phyloP scores from a whole-genome alignment of 148 eudicot genomes.

The Euryodendron excelsum region DNA sequence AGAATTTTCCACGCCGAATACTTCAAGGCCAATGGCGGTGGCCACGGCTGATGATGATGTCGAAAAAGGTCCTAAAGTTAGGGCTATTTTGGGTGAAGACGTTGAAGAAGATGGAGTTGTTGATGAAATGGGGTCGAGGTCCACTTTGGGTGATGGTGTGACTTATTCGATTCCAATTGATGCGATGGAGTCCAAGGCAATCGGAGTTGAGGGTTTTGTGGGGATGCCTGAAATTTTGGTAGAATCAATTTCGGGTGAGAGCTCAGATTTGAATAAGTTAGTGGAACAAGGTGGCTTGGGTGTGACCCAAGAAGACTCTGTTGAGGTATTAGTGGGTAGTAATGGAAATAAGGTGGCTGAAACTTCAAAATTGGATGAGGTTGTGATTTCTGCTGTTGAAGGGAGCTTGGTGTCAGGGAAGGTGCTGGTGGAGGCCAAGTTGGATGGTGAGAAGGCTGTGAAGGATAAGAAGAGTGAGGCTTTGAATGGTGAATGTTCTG shows the following conservation, averaged over 20 bases:
- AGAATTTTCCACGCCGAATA: conserved; percentile 16
- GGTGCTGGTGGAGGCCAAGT: background rate
- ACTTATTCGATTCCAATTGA: conserved; percentile 25
- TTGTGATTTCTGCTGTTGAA: conserved; percentile 15
- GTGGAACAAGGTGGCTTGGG: conserved; percentile 11
- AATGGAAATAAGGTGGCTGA: conserved; percentile 16
- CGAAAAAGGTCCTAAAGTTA: conserved; percentile 24
- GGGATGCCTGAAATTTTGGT: background rate
- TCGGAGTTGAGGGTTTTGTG: background rate
- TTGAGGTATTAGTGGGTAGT: conserved; percentile 9
- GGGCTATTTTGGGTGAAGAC: conserved; percentile 20
- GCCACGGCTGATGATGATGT: conserved; percentile 37
- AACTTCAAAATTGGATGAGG: conserved; percentile 21
- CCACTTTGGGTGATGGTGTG: conserved; percentile 23
- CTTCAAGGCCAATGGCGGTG: conserved; percentile 35
- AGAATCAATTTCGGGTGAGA: background rate
- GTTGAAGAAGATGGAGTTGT: conserved; percentile 21
- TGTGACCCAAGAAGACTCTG: conserved; percentile 7
- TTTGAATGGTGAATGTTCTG: conserved; percentile 4
- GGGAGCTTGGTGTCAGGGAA: background rate
- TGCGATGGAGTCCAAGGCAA: background rate
- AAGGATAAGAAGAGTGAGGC: conserved; percentile 16
- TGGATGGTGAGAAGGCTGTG: conserved; percentile 13
- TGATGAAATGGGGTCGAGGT: conserved; percentile 12
- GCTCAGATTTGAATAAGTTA: background rate